phyloP scores from a whole-genome alignment of 441 rosid species.

The Euphorbia celastroides region DNA sequence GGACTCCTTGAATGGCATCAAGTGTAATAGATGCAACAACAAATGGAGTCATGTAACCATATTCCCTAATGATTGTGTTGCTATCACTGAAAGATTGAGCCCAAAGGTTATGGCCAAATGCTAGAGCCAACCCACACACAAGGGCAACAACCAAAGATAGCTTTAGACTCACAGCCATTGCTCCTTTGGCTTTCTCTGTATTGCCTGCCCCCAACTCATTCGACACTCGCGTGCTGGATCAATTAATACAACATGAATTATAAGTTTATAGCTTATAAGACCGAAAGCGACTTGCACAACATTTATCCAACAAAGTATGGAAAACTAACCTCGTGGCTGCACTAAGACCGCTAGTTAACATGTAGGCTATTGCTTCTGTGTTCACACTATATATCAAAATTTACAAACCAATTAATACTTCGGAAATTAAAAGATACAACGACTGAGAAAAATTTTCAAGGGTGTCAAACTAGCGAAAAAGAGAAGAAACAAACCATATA shows the following conservation, averaged over 20 bases:
- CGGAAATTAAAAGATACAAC: neutral
- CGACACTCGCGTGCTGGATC: conserved; percentile 73
- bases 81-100: conserved; percentile 53
- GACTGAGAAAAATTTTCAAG: neutral
- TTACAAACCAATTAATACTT: neutral
- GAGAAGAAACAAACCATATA: conserved; percentile 41
- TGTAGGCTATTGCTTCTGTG: conserved; percentile 52
- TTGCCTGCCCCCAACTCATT: conserved; percentile 72
- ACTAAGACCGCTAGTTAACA: conserved; percentile 56
- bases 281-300: no score
- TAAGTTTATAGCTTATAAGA: no score
- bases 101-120: conserved; percentile 55
- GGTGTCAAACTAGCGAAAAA: neutral
- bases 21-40: conserved; percentile 46
- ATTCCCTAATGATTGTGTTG: conserved; percentile 29
- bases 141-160: conserved; percentile 50
- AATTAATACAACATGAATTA: no score
- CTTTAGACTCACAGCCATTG: conserved; percentile 47
- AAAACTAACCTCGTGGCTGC: conserved; percentile 57
- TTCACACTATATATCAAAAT: conserved; percentile 34
- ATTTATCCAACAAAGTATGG: neutral
- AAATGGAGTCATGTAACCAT: conserved; percentile 49
- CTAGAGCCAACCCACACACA: conserved; percentile 33
- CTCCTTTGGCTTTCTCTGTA: conserved; percentile 47
- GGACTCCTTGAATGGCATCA: conserved; percentile 60